Percentiles rank a stretch among this genome's conserved stretches.
phyloP scores from a whole-genome alignment of 305 asterid species.

The Petunia hybrid region DNA sequence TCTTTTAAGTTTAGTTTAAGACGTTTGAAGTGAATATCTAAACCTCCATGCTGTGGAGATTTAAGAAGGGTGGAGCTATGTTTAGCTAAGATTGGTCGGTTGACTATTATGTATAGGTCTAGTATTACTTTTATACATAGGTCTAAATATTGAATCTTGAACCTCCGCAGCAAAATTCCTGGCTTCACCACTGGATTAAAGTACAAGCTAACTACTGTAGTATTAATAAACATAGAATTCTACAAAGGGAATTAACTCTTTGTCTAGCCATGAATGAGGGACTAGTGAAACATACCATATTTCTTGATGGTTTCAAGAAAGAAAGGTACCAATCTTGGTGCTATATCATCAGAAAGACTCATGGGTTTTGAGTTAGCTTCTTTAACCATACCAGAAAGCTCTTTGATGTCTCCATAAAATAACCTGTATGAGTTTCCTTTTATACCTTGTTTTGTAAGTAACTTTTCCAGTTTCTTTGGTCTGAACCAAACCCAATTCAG shows the following conservation, averaged over 20 bases:
- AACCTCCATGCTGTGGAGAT: not conserved
- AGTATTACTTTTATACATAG: too few species aligned
- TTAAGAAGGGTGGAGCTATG: too few species aligned
- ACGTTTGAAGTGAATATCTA: too few species aligned
- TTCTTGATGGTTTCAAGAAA: constrained; percentile 29
- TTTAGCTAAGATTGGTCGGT: too few species aligned
- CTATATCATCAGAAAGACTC: constrained; percentile 40
- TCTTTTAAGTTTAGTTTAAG: not conserved
- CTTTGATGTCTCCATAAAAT: constrained; percentile 45
- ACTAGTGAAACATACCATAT: constrained; percentile 28
- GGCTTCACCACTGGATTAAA: not conserved
- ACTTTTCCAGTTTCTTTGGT: constrained; percentile 45
- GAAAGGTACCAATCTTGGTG: constrained; percentile 45
- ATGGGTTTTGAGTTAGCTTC: constrained; percentile 47
- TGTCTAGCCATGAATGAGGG: not conserved
- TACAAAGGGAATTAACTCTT: not conserved
- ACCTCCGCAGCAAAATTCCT: too few species aligned
- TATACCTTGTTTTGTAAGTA: constrained; percentile 46
- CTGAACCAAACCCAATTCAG: constrained; percentile 45
- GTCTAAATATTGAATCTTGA: too few species aligned
- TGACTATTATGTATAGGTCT: not conserved
- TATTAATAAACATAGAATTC: too few species aligned
- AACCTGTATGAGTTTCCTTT: constrained; percentile 43
- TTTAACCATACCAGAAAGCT: constrained; percentile 28
- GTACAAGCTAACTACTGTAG: not conserved